Evolutionary conservation across 345 rosid species (phyloP).

Genomic region (Aethionema arabicum): DNA sequence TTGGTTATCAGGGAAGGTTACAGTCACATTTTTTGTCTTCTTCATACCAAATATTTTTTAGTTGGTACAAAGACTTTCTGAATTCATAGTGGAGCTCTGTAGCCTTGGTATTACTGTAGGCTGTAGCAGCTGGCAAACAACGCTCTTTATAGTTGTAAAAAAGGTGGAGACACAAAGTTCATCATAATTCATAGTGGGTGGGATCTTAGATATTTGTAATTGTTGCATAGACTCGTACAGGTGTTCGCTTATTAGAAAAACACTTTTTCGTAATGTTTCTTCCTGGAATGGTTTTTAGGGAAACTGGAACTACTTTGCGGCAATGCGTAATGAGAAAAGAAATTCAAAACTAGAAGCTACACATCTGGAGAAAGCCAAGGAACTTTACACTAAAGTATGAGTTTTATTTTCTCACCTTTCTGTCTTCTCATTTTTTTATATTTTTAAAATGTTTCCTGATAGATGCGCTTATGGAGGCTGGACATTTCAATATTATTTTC

Average conservation of each 20-base stretch:
- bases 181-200: conserved; percentile 3
- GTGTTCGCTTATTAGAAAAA: conserved; percentile 3
- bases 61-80: too few relatives aligned
- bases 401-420: conserved; percentile 17
- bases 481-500: conserved; percentile 3
- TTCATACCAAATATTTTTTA: too few relatives aligned
- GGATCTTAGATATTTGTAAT: conserved; percentile 9
- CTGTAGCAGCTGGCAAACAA: too few relatives aligned
- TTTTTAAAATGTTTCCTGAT: conserved; percentile 10
- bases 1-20: not conserved
- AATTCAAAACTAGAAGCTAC: conserved; percentile 96
- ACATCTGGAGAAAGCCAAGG: conserved; percentile 97
- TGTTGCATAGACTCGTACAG: conserved; percentile 1
- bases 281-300: conserved; percentile 52
- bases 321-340: conserved; percentile 97
- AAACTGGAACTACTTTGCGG: conserved; percentile 98
- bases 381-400: conserved; percentile 83
- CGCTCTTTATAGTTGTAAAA: too few relatives aligned
- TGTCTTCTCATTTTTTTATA: conserved; percentile 5
- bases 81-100: too few relatives aligned
- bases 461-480: not conserved
- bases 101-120: too few relatives aligned
- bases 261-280: not conserved
- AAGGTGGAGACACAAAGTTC: not conserved
- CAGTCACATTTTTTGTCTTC: too few relatives aligned